A percentile compares a stretch with the other conserved stretches of the same genome.
Conservation (phyloP, 1,139 yeast genomes). For the Entelexis paramagnoliae region DNA sequence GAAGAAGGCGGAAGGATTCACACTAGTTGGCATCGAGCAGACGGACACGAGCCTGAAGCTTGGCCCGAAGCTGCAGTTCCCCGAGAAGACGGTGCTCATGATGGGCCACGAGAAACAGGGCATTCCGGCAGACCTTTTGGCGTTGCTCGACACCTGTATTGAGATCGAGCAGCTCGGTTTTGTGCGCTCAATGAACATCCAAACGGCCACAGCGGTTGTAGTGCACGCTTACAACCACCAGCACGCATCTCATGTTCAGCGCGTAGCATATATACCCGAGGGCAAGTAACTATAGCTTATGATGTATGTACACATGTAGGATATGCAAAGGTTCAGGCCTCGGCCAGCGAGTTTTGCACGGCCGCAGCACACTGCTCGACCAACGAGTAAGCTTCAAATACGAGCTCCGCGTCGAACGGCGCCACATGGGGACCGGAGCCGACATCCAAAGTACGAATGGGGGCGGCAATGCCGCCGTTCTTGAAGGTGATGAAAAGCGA, state of each 20-base stretch:
- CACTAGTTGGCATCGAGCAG: constrained; percentile 82
- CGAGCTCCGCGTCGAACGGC: constrained; percentile 18
- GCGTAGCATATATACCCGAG: background rate
- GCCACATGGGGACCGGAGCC: constrained; percentile 20
- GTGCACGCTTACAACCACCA: constrained; percentile 85
- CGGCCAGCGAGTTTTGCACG: constrained; percentile 17
- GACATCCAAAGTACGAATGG: constrained; percentile 29
- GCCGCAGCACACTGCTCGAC: constrained; percentile 22
- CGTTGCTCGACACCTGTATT: constrained; percentile 75
- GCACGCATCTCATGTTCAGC: constrained; percentile 3
- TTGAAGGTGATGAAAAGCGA: constrained; percentile 67
- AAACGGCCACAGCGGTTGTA: constrained; percentile 89
- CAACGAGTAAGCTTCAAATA: constrained; percentile 22
- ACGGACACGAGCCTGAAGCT: constrained; percentile 75
- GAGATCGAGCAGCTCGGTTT: constrained; percentile 91
- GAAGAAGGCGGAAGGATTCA: constrained; percentile 71
- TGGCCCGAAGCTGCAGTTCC: constrained; percentile 55
- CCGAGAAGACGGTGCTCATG: constrained; percentile 63
- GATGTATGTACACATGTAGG: background rate
- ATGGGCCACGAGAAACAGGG: constrained; percentile 88
- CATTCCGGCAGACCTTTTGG: constrained; percentile 73
- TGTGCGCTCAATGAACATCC: constrained; percentile 88
- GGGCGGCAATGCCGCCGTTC: constrained; percentile 46
- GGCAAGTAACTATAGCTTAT: background rate
- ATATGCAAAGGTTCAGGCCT: background rate